These are phyloP conservation scores for Nakaseomyces kungkrabaensis DNA, from an alignment of 1,139 yeast genomes.

Conservation along the genomic window DNA sequence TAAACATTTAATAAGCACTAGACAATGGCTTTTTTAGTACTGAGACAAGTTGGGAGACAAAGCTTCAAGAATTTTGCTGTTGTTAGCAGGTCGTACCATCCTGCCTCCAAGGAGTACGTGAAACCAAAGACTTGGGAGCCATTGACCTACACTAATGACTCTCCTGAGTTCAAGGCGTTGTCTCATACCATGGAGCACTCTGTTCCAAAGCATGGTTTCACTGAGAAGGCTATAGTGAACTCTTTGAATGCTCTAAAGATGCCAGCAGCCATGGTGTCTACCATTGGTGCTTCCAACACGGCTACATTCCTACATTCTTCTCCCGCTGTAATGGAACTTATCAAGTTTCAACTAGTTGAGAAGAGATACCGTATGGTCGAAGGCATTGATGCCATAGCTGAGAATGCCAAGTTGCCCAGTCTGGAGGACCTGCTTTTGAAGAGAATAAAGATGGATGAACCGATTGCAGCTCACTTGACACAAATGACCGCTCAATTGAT, in stretches of 20 bases:
- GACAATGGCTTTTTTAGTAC: no score
- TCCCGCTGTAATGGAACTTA: slow-evolving; percentile 49
- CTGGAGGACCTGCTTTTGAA: slow-evolving; percentile 43
- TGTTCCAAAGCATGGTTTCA: slow-evolving; percentile 67
- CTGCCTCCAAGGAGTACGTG: slow-evolving; percentile 19
- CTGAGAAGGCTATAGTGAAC: slow-evolving; percentile 45
- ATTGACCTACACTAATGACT: slow-evolving; percentile 23
- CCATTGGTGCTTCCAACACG: slow-evolving; percentile 35
- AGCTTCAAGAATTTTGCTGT: background rate
- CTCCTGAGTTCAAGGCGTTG: slow-evolving; percentile 35
- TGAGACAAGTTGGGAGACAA: background rate
- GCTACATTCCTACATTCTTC: slow-evolving; percentile 29
- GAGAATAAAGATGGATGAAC: slow-evolving; percentile 55
- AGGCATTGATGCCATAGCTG: slow-evolving; percentile 17
- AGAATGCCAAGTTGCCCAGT: slow-evolving; percentile 19
- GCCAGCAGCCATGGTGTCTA: slow-evolving; percentile 56
- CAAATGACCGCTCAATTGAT: slow-evolving; percentile 30
- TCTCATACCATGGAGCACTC: slow-evolving; percentile 38
- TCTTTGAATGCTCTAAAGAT: slow-evolving; percentile 55
- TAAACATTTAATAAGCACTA: no score
- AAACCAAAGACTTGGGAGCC: slow-evolving; percentile 17
- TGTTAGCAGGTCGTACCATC: slow-evolving; percentile 14
- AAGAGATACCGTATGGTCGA: slow-evolving; percentile 40
- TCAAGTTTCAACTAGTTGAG: slow-evolving; percentile 53
- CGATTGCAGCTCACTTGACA: slow-evolving; percentile 37